phyloP scores from a whole-genome alignment of 257 asterid species.

The Solanum virginianum region DNA sequence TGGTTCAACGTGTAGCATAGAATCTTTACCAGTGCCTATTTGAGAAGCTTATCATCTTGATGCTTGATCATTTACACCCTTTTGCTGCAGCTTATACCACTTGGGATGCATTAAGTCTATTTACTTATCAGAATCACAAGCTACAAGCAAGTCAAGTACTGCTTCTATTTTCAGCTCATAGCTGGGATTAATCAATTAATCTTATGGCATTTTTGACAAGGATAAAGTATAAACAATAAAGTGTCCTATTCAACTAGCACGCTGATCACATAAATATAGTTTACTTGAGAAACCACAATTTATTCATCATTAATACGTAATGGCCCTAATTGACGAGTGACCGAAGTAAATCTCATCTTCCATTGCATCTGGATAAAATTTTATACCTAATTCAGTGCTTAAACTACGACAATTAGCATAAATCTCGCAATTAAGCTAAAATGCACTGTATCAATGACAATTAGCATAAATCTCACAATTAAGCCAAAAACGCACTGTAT shows the following conservation, averaged over 20 bases:
- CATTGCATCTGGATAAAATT: too few species aligned
- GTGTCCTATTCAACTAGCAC: neutral
- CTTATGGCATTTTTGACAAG: neutral
- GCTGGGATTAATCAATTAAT: neutral
- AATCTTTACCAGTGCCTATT: neutral
- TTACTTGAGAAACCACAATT: too few species aligned
- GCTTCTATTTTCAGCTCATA: neutral
- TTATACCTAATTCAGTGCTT: too few species aligned
- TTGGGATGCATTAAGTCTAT: neutral
- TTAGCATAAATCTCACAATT: too few species aligned
- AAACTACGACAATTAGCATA: too few species aligned
- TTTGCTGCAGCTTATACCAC: neutral
- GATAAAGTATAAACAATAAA: neutral
- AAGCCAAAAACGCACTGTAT: too few species aligned
- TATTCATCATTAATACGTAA: too few species aligned
- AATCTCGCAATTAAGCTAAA: too few species aligned
- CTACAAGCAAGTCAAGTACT: neutral
- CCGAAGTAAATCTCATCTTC: too few species aligned
- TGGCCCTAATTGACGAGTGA: too few species aligned
- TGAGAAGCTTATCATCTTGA: too few species aligned
- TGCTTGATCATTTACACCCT: neutral
- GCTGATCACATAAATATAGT: neutral
- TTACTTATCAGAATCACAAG: neutral
- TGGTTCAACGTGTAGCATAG: neutral
- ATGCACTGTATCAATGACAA: too few species aligned